A percentile compares a stretch with the other conserved stretches of the same genome.
Evolutionary conservation across 1,139 yeast species (phyloP).

Genomic region (Hansenula lynferdii): DNA sequence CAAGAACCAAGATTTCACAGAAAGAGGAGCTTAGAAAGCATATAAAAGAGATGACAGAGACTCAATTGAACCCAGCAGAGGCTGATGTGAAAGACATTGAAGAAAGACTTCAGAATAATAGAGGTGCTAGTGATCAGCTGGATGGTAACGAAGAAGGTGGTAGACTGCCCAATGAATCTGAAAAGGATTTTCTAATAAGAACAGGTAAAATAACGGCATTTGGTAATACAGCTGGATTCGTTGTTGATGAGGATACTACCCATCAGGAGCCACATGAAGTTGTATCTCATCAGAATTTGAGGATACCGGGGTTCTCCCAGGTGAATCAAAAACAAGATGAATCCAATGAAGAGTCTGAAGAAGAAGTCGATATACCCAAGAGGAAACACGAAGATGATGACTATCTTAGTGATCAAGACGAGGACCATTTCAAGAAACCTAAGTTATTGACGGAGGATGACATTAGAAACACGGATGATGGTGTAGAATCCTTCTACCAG

Average conservation of each 20-base stretch:
- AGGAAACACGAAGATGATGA: constrained; percentile 14
- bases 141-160: constrained; percentile 21
- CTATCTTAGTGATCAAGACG: constrained; percentile 7
- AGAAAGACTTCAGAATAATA: constrained; percentile 39
- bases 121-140: constrained; percentile 19
- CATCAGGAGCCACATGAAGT: constrained; percentile 11
- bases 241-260: constrained; percentile 26
- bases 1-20: constrained; percentile 63
- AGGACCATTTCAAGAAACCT: constrained; percentile 14
- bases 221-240: constrained; percentile 62
- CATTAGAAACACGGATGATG: constrained; percentile 65
- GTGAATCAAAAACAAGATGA: constrained; percentile 6
- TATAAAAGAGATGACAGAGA: constrained; percentile 43
- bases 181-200: constrained; percentile 74
- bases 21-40: constrained; percentile 52
- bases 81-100: constrained; percentile 66
- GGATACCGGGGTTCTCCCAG: constrained; percentile 35
- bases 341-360: constrained; percentile 8
- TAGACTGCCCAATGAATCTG: constrained; percentile 61
- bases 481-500: constrained; percentile 62
- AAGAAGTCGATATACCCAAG: constrained; percentile 18
- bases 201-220: constrained; percentile 96
- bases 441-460: constrained; percentile 24
- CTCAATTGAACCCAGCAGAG: constrained; percentile 48
- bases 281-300: constrained; percentile 37